Percentiles rank a stretch among this genome's conserved stretches.
Evolutionary conservation across 352 stramenopile genomes (phyloP).

Genomic region (Phytophthora melonis): DNA sequence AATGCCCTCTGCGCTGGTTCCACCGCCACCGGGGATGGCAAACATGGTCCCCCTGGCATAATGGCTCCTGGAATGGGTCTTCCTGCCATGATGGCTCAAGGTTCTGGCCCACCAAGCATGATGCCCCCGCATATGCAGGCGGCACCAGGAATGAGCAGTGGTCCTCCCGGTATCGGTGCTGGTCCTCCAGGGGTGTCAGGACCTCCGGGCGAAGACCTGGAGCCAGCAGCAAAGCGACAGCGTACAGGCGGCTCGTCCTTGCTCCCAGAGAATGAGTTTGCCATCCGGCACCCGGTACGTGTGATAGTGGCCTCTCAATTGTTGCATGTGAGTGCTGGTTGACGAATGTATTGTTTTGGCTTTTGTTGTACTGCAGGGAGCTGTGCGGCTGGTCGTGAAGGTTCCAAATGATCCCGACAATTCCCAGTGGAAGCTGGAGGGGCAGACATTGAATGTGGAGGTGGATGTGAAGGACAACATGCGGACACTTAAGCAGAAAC

Average conservation of each 20-base stretch:
- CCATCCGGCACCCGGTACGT: slow-evolving; percentile 73
- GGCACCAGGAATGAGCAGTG: slow-evolving; percentile 29
- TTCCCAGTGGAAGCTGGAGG: slow-evolving; percentile 93
- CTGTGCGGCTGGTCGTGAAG: slow-evolving; percentile 73
- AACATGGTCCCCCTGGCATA: slow-evolving; percentile 37
- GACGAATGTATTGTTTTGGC: slow-evolving; percentile 4
- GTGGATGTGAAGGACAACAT: slow-evolving; percentile 92
- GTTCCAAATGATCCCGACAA: slow-evolving; percentile 92
- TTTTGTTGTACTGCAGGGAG: slow-evolving; percentile 47
- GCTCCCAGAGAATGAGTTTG: slow-evolving; percentile 86
- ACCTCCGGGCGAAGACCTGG: slow-evolving; percentile 44
- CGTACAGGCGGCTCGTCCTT: slow-evolving; percentile 67
- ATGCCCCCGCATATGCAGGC: slow-evolving; percentile 40
- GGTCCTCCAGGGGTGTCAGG: slow-evolving; percentile 49
- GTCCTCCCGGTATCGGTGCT: slow-evolving; percentile 42
- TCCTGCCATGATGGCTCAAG: slow-evolving; percentile 27
- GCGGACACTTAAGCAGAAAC: slow-evolving; percentile 92
- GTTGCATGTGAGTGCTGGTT: slow-evolving; percentile 8
- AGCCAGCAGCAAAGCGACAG: slow-evolving; percentile 78
- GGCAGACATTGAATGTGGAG: slow-evolving; percentile 91
- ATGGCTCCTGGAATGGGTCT: slow-evolving; percentile 38
- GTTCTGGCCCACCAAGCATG: slow-evolving; percentile 18
- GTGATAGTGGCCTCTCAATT: not conserved
- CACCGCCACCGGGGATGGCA: slow-evolving; percentile 29
- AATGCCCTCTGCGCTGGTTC: slow-evolving; percentile 35